Percentiles rank a stretch among this genome's conserved stretches.
Conservation (phyloP, 331 rosid species). For the Malus hybrid region DNA sequence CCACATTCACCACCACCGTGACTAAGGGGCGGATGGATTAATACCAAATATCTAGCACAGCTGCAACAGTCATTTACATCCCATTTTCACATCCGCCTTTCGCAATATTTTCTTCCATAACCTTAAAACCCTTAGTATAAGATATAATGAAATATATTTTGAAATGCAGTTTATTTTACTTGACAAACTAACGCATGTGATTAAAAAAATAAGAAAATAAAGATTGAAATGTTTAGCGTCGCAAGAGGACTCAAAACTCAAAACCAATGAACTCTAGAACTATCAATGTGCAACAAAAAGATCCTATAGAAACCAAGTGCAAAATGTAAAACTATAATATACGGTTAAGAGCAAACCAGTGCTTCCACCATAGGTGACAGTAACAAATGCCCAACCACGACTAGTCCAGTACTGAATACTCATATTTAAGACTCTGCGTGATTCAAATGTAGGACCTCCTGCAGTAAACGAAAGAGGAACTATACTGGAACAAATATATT, state of each 20-base stretch:
- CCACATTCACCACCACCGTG: background rate
- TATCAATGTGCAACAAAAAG: background rate
- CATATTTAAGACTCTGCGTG: constrained; percentile 56
- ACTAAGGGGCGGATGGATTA: background rate
- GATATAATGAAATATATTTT: background rate
- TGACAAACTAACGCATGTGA: background rate
- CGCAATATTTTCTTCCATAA: constrained; percentile 70
- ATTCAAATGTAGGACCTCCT: constrained; percentile 88
- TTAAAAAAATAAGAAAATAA: too few species aligned
- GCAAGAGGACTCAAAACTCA: background rate
- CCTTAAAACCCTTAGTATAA: constrained; percentile 32
- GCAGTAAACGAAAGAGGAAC: constrained; percentile 23
- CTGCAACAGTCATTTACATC: constrained; percentile 92
- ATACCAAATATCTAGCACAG: constrained; percentile 78
- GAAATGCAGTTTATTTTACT: background rate
- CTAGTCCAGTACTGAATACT: constrained; percentile 90
- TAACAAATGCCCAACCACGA: constrained; percentile 84
- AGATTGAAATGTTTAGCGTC: background rate
- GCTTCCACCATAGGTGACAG: constrained; percentile 95
- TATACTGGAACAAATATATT: background rate
- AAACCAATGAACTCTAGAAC: too few species aligned
- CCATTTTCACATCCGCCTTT: constrained; percentile 62
- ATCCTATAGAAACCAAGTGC: background rate
- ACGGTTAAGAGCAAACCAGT: constrained; percentile 63
- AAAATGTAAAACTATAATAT: background rate